Evolutionary conservation across 2,329 filamentous ascomycete species (phyloP).

Genomic region (Triangularia verruculosa): DNA sequence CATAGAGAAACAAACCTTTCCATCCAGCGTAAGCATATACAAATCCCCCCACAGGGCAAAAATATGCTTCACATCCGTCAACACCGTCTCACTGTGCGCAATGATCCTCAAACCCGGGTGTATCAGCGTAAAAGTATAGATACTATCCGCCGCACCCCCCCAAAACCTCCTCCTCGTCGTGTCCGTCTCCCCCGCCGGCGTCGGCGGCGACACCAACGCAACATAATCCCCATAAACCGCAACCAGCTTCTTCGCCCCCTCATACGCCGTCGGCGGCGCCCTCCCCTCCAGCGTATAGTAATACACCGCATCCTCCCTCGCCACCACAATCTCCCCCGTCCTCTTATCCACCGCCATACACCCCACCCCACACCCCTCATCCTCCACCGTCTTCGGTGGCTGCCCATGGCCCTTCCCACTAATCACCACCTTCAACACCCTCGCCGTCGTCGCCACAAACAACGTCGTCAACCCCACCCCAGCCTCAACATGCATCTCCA

Average conservation of each 20-base stretch:
- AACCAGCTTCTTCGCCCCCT: slow-evolving; percentile 82
- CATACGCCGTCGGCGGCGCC: slow-evolving; percentile 85
- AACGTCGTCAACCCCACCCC: slow-evolving; percentile 62
- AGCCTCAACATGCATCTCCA: slow-evolving; percentile 67
- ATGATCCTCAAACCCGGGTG: slow-evolving; percentile 89
- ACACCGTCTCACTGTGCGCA: slow-evolving; percentile 80
- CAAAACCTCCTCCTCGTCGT: slow-evolving; percentile 70
- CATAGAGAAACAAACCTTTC: slow-evolving; percentile 60
- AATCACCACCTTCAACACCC: slow-evolving; percentile 82
- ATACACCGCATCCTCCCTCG: slow-evolving; percentile 91
- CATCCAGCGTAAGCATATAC: slow-evolving; percentile 85
- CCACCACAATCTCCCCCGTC: slow-evolving; percentile 85
- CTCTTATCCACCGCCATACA: slow-evolving; percentile 87
- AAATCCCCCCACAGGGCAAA: slow-evolving; percentile 90
- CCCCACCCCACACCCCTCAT: slow-evolving; percentile 84
- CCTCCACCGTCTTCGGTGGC: slow-evolving; percentile 82
- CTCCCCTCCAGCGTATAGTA: slow-evolving; percentile 84
- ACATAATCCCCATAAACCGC: slow-evolving; percentile 81
- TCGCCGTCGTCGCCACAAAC: slow-evolving; percentile 87
- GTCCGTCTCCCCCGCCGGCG: slow-evolving; percentile 56
- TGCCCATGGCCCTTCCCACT: slow-evolving; percentile 87
- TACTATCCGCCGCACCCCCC: slow-evolving; percentile 66
- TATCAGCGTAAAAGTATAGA: slow-evolving; percentile 88
- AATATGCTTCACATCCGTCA: slow-evolving; percentile 74
- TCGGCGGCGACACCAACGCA: slow-evolving; percentile 74